Conservation (phyloP, 805 yeast species). For the Myxozyma udenii region DNA sequence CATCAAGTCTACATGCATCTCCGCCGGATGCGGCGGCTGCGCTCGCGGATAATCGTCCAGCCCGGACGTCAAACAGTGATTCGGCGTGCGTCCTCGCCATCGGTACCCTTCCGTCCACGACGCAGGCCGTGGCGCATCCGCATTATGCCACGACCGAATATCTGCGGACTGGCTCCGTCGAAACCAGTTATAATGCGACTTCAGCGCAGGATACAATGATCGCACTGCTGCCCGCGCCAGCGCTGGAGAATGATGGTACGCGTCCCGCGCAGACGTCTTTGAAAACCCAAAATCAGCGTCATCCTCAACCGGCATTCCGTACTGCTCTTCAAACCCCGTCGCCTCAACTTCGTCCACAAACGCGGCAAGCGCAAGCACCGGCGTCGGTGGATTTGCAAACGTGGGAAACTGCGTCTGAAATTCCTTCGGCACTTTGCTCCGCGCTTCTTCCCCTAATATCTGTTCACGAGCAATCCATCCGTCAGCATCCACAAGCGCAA, state of each 20-base stretch:
- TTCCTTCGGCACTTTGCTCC: slow-evolving; percentile 79
- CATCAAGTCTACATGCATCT: slow-evolving; percentile 81
- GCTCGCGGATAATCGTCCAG: slow-evolving; percentile 94
- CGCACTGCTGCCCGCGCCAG: slow-evolving; percentile 40
- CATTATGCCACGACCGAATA: slow-evolving; percentile 64
- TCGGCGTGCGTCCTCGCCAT: slow-evolving; percentile 88
- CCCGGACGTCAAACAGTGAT: slow-evolving; percentile 89
- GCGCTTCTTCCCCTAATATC: slow-evolving; percentile 85
- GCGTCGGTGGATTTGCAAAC: slow-evolving; percentile 93
- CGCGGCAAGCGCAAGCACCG: slow-evolving; percentile 52
- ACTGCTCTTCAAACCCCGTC: slow-evolving; percentile 1
- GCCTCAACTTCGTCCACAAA: slow-evolving; percentile 25
- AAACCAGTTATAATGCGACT: slow-evolving; percentile 81
- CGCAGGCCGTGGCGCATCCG: slow-evolving; percentile 36
- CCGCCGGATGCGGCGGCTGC: slow-evolving; percentile 75
- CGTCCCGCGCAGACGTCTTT: slow-evolving; percentile 36
- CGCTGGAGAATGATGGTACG: slow-evolving; percentile 55
- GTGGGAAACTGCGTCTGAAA: slow-evolving; percentile 83
- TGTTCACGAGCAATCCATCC: slow-evolving; percentile 98
- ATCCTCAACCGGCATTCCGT: slow-evolving; percentile 2
- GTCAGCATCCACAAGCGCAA: slow-evolving; percentile 72
- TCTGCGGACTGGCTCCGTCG: slow-evolving; percentile 76
- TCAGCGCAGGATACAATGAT: slow-evolving; percentile 70
- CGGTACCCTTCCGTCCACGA: slow-evolving; percentile 66
- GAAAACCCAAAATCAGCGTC: slow-evolving; percentile 1